phyloP scores from a whole-genome alignment of 1,284 basidiomycete genomes.

The Papiliotrema laurentii region DNA sequence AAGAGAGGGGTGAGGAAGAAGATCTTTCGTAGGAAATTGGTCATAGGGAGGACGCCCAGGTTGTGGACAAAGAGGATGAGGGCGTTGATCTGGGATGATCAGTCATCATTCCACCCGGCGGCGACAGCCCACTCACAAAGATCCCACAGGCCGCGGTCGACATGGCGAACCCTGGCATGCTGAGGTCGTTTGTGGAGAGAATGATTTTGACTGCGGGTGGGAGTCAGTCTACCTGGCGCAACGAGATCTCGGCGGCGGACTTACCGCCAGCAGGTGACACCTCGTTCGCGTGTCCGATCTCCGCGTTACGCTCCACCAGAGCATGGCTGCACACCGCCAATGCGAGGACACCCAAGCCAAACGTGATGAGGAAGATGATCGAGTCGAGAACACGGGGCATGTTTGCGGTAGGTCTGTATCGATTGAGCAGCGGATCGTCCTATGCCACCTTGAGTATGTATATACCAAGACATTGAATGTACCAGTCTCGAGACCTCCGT shows the following conservation, averaged over 20 bases:
- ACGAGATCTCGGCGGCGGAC: not conserved
- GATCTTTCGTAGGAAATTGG: slow-evolving; percentile 2
- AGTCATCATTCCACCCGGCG: not conserved
- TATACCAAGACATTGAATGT: no score
- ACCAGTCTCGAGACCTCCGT: no score
- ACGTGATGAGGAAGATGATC: slow-evolving; percentile 7
- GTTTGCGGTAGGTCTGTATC: no score
- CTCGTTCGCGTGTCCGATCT: slow-evolving; percentile 5
- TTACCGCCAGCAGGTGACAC: slow-evolving; percentile 6
- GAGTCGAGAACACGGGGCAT: not conserved
- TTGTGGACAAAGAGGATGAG: slow-evolving; percentile 5
- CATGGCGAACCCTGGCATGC: slow-evolving; percentile 10
- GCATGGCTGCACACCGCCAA: slow-evolving; percentile 7
- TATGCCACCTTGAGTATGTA: no score
- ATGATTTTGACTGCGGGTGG: slow-evolving; percentile 8
- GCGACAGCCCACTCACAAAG: slow-evolving; percentile 4
- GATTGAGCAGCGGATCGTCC: no score
- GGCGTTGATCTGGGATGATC: slow-evolving; percentile 11
- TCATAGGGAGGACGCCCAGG: not conserved
- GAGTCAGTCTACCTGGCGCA: not conserved
- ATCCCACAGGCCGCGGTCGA: slow-evolving; percentile 7
- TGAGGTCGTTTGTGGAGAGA: slow-evolving; percentile 10
- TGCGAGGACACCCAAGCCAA: slow-evolving; percentile 1
- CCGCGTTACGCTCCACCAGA: slow-evolving; percentile 8
- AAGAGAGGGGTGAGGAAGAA: slow-evolving; percentile 6